Conservation (phyloP, 352 stramenopile species). For the Pythium vanterpoolii region DNA sequence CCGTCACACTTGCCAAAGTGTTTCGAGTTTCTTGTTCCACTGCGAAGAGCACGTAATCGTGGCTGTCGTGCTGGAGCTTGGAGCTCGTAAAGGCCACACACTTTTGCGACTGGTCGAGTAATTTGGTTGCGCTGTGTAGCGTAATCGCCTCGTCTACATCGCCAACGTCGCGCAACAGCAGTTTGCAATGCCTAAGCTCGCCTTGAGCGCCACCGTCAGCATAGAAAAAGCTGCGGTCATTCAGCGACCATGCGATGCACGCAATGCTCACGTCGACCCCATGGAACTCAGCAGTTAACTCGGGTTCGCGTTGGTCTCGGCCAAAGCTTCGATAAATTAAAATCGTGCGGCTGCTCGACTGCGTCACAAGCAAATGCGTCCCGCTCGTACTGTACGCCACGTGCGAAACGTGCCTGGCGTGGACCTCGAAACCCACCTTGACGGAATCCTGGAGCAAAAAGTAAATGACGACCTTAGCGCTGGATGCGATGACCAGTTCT, state of each 20-base stretch:
- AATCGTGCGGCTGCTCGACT: slow-evolving; percentile 37
- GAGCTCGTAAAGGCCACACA: slow-evolving; percentile 7
- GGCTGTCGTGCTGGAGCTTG: slow-evolving; percentile 26
- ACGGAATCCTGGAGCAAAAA: slow-evolving; percentile 61
- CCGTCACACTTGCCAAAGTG: neutral
- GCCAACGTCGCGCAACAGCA: slow-evolving; percentile 27
- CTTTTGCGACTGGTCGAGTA: neutral
- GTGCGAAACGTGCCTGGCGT: slow-evolving; percentile 55
- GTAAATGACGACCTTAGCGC: slow-evolving; percentile 56
- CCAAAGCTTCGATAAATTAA: slow-evolving; percentile 50
- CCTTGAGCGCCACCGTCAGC: slow-evolving; percentile 24
- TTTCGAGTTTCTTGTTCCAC: slow-evolving; percentile 31
- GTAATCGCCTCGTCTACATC: slow-evolving; percentile 35
- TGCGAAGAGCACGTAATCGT: slow-evolving; percentile 55
- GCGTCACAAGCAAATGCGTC: slow-evolving; percentile 40
- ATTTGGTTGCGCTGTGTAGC: slow-evolving; percentile 10
- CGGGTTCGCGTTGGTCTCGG: slow-evolving; percentile 40
- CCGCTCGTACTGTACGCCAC: slow-evolving; percentile 63
- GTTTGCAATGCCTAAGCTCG: slow-evolving; percentile 36
- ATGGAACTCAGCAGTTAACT: slow-evolving; percentile 43
- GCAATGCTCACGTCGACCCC: slow-evolving; percentile 42
- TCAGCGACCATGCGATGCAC: slow-evolving; percentile 38
- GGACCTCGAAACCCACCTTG: slow-evolving; percentile 57
- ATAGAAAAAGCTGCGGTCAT: slow-evolving; percentile 52
- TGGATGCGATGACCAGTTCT: slow-evolving; percentile 52